These are phyloP conservation scores for Aspergillus mulundensis DNA, from an alignment of 495 filamentous ascomycete species.

Conservation along the genomic window DNA sequence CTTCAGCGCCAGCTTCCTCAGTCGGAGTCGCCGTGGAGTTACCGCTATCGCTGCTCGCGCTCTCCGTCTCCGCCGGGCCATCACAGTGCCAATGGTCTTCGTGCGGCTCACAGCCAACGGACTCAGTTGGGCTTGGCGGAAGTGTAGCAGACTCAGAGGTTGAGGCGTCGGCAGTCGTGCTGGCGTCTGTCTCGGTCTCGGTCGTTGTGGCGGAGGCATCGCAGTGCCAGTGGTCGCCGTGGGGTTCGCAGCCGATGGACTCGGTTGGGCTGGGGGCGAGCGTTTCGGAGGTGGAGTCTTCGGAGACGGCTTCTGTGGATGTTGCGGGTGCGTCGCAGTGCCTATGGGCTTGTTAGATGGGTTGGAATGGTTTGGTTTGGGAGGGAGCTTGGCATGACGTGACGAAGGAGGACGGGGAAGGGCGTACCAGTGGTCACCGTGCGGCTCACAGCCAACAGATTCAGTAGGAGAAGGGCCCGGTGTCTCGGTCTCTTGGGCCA, in stretches of 20 bases:
- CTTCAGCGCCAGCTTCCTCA: background rate
- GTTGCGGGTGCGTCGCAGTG: constrained; percentile 24
- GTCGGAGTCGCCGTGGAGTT: background rate
- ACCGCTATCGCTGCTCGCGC: background rate
- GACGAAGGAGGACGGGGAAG: background rate
- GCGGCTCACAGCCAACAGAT: constrained; percentile 29
- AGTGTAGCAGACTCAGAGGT: constrained; percentile 8
- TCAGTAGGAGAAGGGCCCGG: constrained; percentile 29
- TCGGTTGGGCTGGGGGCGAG: constrained; percentile 28
- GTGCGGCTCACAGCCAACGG: constrained; percentile 26
- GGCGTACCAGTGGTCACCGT: constrained; percentile 30
- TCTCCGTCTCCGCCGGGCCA: background rate
- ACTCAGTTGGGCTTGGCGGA: constrained; percentile 25
- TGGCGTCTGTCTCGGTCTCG: background rate
- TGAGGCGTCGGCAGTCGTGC: background rate
- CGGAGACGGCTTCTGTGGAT: constrained; percentile 5
- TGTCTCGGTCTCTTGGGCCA: constrained; percentile 9
- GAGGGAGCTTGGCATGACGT: too few relatives aligned
- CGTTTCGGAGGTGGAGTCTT: background rate
- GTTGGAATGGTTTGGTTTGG: background rate
- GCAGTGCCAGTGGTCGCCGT: constrained; percentile 31
- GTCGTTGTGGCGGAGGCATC: constrained; percentile 20
- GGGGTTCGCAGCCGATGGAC: constrained; percentile 28
- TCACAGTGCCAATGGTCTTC: constrained; percentile 31
- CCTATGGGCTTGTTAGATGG: constrained; percentile 6